phyloP scores from a whole-genome alignment of 108 stramenopile species.

The Fragilaria crotonensis region DNA sequence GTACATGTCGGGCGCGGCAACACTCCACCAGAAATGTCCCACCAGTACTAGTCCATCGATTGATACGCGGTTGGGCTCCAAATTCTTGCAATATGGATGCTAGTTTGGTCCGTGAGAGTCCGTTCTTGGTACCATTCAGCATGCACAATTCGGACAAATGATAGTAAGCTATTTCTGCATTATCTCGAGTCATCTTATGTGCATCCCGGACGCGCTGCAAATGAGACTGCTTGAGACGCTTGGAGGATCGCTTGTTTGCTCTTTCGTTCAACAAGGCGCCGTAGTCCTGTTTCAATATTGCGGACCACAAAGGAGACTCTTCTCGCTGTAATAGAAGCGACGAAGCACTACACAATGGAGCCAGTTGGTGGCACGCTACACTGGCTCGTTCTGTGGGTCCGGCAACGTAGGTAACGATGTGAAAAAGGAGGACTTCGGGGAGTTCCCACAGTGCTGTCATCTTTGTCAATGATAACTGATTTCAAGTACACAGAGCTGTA shows the following conservation, averaged over 20 bases:
- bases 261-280: slow-evolving; percentile 7
- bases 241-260: slow-evolving; percentile 22
- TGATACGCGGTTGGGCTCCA: slow-evolving; percentile 61
- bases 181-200: slow-evolving; percentile 28
- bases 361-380: slow-evolving; percentile 38
- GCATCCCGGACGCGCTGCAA: slow-evolving; percentile 36
- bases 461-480: too few relatives aligned
- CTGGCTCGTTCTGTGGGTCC: slow-evolving; percentile 26
- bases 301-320: slow-evolving; percentile 27
- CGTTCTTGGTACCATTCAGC: slow-evolving; percentile 18
- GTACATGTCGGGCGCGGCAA: slow-evolving; percentile 56
- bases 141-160: slow-evolving; percentile 30
- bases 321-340: slow-evolving; percentile 19
- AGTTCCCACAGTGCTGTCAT: slow-evolving; percentile 33
- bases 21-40: slow-evolving; percentile 77
- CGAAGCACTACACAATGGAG: slow-evolving; percentile 22
- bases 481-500: too few relatives aligned
- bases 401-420: slow-evolving; percentile 27
- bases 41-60: slow-evolving; percentile 52
- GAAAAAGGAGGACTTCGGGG: slow-evolving; percentile 44
- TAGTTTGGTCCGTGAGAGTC: slow-evolving; percentile 38
- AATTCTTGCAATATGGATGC: slow-evolving; percentile 46
- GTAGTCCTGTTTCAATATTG: slow-evolving; percentile 41
- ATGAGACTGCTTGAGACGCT: slow-evolving; percentile 31
- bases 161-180: slow-evolving; percentile 51